Conservation (phyloP, 305 asterid species). For the Fraxinus dipetala region DNA sequence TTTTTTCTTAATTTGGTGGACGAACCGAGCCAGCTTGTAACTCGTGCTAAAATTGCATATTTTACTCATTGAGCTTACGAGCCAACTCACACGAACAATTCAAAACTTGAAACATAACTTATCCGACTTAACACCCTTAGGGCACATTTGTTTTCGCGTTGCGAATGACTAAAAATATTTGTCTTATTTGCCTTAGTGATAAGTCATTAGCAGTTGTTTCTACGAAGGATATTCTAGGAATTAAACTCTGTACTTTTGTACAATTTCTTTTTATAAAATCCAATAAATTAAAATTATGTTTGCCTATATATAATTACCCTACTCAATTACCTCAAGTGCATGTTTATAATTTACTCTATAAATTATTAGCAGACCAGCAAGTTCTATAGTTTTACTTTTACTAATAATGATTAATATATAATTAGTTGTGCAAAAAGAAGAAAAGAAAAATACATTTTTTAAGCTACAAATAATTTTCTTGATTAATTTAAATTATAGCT, state of each 20-base stretch:
- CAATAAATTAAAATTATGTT: no score
- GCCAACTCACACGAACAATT: background rate
- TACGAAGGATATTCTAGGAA: slow-evolving; percentile 16
- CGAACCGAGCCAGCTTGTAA: background rate
- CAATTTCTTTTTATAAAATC: no score
- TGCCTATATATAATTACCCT: no score
- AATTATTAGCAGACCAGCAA: background rate
- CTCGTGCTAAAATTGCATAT: background rate
- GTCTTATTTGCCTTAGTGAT: background rate
- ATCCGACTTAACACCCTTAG: background rate
- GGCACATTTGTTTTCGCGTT: background rate
- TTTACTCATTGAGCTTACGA: background rate
- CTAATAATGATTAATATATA: background rate
- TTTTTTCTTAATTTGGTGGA: background rate
- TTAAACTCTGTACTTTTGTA: background rate
- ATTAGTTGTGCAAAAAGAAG: background rate
- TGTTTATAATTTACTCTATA: background rate
- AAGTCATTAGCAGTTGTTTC: background rate
- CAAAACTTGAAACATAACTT: background rate
- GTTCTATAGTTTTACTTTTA: background rate
- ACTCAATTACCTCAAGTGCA: background rate
- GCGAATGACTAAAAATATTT: background rate
- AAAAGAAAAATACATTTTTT: background rate
- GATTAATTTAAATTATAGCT: background rate
- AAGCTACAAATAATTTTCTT: background rate